Conservation (phyloP, 495 filamentous ascomycete species). For the Parachaetomium inaequale region DNA sequence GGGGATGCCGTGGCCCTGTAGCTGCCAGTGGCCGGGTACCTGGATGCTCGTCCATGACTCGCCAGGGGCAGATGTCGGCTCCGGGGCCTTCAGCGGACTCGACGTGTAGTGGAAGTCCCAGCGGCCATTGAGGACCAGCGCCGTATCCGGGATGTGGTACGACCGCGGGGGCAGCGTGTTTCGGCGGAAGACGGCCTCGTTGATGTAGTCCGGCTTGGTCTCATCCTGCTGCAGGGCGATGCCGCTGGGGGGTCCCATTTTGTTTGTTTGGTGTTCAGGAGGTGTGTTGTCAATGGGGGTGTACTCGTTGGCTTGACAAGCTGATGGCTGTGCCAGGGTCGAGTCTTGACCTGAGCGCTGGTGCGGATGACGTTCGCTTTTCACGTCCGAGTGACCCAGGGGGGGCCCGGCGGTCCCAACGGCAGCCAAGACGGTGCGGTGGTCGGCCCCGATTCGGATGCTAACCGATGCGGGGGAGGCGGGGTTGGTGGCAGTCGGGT, state of each 20-base stretch:
- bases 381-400: background rate
- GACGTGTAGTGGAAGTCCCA: slow-evolving; percentile 59
- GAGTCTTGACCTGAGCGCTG: too few species aligned
- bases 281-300: background rate
- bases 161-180: slow-evolving; percentile 48
- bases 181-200: slow-evolving; percentile 43
- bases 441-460: background rate
- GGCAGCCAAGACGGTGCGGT: background rate
- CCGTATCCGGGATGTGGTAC: slow-evolving; percentile 48
- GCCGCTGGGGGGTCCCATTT: background rate
- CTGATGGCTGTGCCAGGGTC: too few species aligned
- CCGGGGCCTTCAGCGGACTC: slow-evolving; percentile 47
- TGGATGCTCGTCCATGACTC: slow-evolving; percentile 48
- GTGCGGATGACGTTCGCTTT: background rate
- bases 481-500: background rate
- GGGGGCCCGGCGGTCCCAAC: background rate
- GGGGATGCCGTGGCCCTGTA: slow-evolving; percentile 58
- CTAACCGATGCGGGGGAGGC: background rate
- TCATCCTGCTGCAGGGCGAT: slow-evolving; percentile 22
- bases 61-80: slow-evolving; percentile 28
- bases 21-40: slow-evolving; percentile 65
- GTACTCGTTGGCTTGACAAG: too few species aligned
- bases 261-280: background rate
- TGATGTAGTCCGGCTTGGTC: slow-evolving; percentile 27
- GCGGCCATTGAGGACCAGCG: slow-evolving; percentile 49